Evolutionary conservation across 208 protist genomes (phyloP), one percentile per base, ranked within the genome.

Genomic region (Naegleria gruberi): DNA sequence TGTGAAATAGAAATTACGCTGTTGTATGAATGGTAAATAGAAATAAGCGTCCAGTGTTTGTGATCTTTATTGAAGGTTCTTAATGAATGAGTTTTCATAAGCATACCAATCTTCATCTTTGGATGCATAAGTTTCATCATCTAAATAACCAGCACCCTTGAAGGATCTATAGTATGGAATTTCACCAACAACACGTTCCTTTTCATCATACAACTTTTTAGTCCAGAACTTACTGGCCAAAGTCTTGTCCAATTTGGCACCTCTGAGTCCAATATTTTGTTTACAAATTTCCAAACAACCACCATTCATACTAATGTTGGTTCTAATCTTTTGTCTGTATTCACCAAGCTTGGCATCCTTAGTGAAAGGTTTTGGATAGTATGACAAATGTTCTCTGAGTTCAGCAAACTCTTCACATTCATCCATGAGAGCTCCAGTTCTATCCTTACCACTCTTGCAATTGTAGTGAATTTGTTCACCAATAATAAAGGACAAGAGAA

Each of bases 381-480:
- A 41, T 4, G 15, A 17, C 5, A 65, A 88, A 15, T 88, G 84
- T 43, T 55, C 84, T 34, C 45, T 4, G 4, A 88, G 5, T 30
- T 88, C 84, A 10, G 45, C 84, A 88, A 88, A 88, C 42, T 88
- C 84, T 7, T 43, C 4, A 30, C 43, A 65, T 42, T 88, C 37
- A 42, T 88, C 84, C 26, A n/a, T 17, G 0, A 65, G 26, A 6
- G 10, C 45, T 41, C 84, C 84, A 88, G 84, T 88, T 88, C 84
- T n/a, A 65, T 88, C 84, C n/a, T 88, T 88, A 26, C 84, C 84
- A 30, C 45, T 65, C 37, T 88, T 88, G 42, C 84, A 88, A 65
- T 65, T 65, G 30, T 51, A 88, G 42, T 88, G 84, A 65, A 40
- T 43, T 88, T 88, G 84, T 42, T 88, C 84, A 43, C 84, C 84